Percentiles rank a stretch among this genome's conserved stretches.
These are phyloP conservation scores for Comarum palustre DNA, from an alignment of 306 rosid species.

Conservation along the genomic window DNA sequence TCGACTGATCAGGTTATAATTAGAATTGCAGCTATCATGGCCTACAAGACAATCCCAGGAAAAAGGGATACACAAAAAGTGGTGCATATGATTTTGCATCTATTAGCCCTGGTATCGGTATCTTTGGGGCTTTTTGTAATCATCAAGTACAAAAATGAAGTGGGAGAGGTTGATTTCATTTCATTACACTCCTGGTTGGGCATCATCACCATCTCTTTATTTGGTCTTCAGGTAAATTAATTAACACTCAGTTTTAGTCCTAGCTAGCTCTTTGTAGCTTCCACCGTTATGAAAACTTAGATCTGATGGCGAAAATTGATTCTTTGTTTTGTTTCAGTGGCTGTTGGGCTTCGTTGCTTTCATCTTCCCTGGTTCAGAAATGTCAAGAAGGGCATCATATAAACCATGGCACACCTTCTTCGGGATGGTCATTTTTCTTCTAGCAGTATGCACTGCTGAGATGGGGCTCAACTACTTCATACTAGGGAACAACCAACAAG, in stretches of 20 bases:
- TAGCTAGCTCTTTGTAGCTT: not conserved
- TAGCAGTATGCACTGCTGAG: conserved; percentile 50
- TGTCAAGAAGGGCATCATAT: conserved; percentile 34
- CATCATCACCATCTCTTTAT: conserved; percentile 44
- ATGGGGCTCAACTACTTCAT: conserved; percentile 22
- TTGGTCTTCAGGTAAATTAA: conserved; percentile 50
- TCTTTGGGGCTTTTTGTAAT: conserved; percentile 42
- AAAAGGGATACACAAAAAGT: conserved; percentile 33
- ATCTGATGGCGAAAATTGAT: not conserved
- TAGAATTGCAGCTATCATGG: conserved; percentile 50
- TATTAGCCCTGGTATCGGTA: conserved; percentile 47
- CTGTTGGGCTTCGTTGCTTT: conserved; percentile 42
- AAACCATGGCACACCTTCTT: conserved; percentile 67
- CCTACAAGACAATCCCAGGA: conserved; percentile 46
- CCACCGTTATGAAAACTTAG: not conserved
- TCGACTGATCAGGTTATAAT: not conserved
- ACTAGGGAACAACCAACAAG: conserved; percentile 29
- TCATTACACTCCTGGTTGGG: conserved; percentile 83
- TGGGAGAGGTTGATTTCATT: conserved; percentile 17
- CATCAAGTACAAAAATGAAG: conserved; percentile 43
- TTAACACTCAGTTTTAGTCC: not conserved
- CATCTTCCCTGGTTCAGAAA: conserved; percentile 52
- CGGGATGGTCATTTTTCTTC: conserved; percentile 48
- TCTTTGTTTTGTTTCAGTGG: conserved; percentile 33
- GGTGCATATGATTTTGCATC: conserved; percentile 52